These are phyloP conservation scores for Physcomitrellopsis africana DNA, from an alignment of 225 moss, liverwort and hornwort genomes.

Conservation along the genomic window DNA sequence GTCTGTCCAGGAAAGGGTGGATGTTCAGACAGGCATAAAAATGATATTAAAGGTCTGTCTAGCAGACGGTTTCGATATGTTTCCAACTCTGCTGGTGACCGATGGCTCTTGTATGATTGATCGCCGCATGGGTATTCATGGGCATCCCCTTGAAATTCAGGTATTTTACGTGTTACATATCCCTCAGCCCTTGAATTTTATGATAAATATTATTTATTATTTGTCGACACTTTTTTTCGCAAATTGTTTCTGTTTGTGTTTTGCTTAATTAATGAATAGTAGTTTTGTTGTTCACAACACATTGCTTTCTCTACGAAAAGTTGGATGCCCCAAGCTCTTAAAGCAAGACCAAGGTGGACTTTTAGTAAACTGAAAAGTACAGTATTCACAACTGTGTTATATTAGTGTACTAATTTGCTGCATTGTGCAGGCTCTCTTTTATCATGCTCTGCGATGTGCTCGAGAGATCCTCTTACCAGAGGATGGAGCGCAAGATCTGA, in stretches of 20 bases:
- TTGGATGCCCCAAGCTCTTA: too few species aligned
- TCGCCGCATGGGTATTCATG: conserved; percentile 95
- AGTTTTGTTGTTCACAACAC: too few species aligned
- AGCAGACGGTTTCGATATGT: conserved; percentile 97
- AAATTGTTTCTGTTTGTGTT: neutral
- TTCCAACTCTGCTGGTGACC: conserved; percentile 84
- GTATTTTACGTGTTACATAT: conserved; percentile 24
- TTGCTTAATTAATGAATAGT: too few species aligned
- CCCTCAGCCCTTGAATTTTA: too few species aligned
- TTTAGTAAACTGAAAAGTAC: neutral
- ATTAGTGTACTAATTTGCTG: neutral
- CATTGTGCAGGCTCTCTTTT: conserved; percentile 75
- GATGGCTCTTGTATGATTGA: conserved; percentile 97
- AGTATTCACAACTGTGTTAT: neutral
- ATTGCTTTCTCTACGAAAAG: too few species aligned
- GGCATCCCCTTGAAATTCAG: conserved; percentile 97
- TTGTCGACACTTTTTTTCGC: neutral
- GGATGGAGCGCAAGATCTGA: conserved; percentile 65
- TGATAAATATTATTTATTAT: neutral
- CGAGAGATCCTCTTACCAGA: conserved; percentile 80
- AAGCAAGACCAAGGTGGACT: neutral
- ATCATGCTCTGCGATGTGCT: conserved; percentile 81
- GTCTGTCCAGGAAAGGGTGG: conserved; percentile 62
- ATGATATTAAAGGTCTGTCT: conserved; percentile 92
- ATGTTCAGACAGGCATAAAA: conserved; percentile 88